Conservation (phyloP, 306 rosid species). For the Luffa aegyptiaca region DNA sequence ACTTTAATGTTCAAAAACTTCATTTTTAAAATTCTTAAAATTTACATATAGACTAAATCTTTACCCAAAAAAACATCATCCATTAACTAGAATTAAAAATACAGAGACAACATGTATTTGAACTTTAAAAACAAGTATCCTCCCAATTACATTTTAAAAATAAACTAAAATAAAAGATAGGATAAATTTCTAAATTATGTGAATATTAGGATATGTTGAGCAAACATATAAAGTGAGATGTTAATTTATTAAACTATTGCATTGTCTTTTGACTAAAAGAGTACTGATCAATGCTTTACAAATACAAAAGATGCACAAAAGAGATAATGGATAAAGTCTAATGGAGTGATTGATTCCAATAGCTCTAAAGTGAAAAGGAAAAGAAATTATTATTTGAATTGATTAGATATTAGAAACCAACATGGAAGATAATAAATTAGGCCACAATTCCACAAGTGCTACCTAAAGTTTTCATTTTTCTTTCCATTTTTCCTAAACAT, state of each 20-base stretch:
- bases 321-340: neutral
- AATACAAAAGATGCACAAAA: neutral
- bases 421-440: neutral
- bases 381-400: neutral
- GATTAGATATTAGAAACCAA: neutral
- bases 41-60: neutral
- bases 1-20: neutral
- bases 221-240: neutral
- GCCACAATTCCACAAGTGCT: neutral
- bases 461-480: neutral
- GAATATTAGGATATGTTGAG: neutral
- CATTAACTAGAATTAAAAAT: too few species aligned
- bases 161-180: neutral
- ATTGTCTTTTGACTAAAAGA: neutral
- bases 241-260: neutral
- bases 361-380: neutral
- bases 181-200: neutral
- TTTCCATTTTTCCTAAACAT: neutral
- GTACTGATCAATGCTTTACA: neutral
- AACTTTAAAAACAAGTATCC: too few species aligned
- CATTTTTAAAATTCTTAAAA: neutral
- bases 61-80: neutral
- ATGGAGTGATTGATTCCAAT: neutral
- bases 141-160: too few species aligned
- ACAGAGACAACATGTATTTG: too few species aligned